Base-by-base conservation (phyloP, 2,329 filamentous ascomycete genomes). In the Drechslera avenae region DNA sequence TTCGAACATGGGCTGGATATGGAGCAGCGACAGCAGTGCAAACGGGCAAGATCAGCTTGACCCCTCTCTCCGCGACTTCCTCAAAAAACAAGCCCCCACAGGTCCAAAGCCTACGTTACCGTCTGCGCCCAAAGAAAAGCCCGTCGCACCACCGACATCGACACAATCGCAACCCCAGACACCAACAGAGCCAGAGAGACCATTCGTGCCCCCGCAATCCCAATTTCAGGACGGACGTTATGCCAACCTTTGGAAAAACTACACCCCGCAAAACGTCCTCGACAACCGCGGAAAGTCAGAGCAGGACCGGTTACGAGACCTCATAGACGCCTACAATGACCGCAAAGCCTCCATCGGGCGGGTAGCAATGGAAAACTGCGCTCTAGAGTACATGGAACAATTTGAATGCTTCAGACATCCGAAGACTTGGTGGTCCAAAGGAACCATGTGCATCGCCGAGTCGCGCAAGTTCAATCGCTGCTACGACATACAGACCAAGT, bases 341-440 rank as follows among this genome's bases (percentile, higher is more conserved):
- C 86, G 91, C 55, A 90, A 89, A 70, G 83, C 84, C 28, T 82
- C 85, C 47, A 89, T 97, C 55, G 90, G 89, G 23, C 81, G 83
- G 34, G 89, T 91, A 1, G 92, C 93, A 8, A 80, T 96, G 67
- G 94, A 99, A 77, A 99, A 97, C 73, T 99, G 94, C 74, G 88
- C 91, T 1, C 74, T 92, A 54, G 90, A 96, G 71, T 91, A 97
- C 76, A 81, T 90, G 69, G 87, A 87, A 51, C 87, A 95, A 79
- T 86, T 87, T 53, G 81, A 88, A 39, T 99, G 94, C 79, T 94
- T 94, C 80, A 82, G 83, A 64, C 79, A 81, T 46, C 92, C 92
- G 21, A 52, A 57, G 30, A 82, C 80, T 41, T 84, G 85, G 78
- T 75, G 77, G 65, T 85, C 88, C 59, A 82, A 84, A 60, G 77